Percentiles rank a stretch among this genome's conserved stretches.
These are phyloP conservation scores for Syzygium syzygioides DNA, from an alignment of 441 rosid species.

Conservation along the genomic window DNA sequence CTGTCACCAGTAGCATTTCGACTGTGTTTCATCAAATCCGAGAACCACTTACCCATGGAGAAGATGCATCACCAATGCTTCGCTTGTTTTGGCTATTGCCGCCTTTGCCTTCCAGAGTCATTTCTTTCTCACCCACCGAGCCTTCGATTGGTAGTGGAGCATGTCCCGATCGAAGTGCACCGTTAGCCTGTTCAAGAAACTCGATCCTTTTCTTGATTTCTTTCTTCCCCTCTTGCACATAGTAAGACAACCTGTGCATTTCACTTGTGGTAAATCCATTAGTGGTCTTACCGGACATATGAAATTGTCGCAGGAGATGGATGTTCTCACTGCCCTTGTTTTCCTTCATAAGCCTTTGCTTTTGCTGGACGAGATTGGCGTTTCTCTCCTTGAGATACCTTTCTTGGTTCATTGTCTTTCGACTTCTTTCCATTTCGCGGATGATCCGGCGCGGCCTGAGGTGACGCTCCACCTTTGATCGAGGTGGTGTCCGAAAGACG, in stretches of 20 bases:
- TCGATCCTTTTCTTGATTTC: constrained; percentile 14
- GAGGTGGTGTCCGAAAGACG: constrained; percentile 22
- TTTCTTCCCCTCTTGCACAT: constrained; percentile 15
- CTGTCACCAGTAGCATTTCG: background rate
- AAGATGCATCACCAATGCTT: background rate
- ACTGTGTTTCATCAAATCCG: background rate
- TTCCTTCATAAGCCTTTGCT: constrained; percentile 10
- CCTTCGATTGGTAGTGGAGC: background rate
- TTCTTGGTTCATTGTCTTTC: constrained; percentile 30
- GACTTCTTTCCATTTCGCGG: constrained; percentile 22
- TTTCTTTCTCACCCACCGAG: background rate
- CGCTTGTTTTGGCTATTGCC: background rate
- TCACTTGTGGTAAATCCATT: constrained; percentile 3
- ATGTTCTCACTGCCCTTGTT: constrained; percentile 20
- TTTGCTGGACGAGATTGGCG: constrained; percentile 19
- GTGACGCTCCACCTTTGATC: background rate
- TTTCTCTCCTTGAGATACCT: constrained; percentile 27
- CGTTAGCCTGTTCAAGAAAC: constrained; percentile 8
- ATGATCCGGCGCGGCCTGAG: constrained; percentile 7
- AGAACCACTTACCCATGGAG: constrained; percentile 13
- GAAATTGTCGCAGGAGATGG: constrained; percentile 17
- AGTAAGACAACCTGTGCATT: constrained; percentile 7
- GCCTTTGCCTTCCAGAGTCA: background rate
- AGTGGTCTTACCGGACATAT: background rate
- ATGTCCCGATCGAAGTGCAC: background rate